These are phyloP conservation scores for Odontarrhena argentea DNA, from an alignment of 345 rosid species.

Conservation along the genomic window DNA sequence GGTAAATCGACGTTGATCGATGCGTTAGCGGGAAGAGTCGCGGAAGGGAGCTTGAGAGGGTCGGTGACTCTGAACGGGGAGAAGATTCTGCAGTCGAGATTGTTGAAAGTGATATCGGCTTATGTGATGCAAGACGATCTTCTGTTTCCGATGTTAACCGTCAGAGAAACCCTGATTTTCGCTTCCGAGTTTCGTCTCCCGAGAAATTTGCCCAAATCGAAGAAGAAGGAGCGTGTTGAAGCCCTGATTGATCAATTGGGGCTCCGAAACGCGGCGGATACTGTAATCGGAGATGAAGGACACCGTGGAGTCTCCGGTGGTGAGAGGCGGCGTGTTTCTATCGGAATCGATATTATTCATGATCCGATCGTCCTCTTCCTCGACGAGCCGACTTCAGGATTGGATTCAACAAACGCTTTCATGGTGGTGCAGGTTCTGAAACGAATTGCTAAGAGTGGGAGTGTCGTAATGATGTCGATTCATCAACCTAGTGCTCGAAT, in stretches of 20 bases:
- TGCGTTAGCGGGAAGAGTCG: slow-evolving; percentile 77
- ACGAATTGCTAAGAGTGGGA: slow-evolving; percentile 83
- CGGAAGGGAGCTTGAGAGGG: slow-evolving; percentile 65
- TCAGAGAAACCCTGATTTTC: slow-evolving; percentile 87
- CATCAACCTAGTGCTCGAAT: slow-evolving; percentile 89
- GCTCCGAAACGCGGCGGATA: slow-evolving; percentile 75
- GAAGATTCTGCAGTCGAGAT: slow-evolving; percentile 54
- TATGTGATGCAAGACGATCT: slow-evolving; percentile 98
- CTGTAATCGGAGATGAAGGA: slow-evolving; percentile 91
- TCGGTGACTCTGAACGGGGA: slow-evolving; percentile 69
- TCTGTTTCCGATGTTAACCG: slow-evolving; percentile 85
- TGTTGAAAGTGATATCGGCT: slow-evolving; percentile 81
- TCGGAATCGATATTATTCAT: slow-evolving; percentile 84
- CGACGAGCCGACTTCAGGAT: slow-evolving; percentile 92
- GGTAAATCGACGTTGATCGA: slow-evolving; percentile 90
- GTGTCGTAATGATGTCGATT: slow-evolving; percentile 81
- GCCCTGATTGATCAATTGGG: slow-evolving; percentile 86
- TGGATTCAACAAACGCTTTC: slow-evolving; percentile 90
- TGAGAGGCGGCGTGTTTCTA: slow-evolving; percentile 87
- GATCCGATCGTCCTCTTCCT: slow-evolving; percentile 84
- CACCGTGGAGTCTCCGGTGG: slow-evolving; percentile 97
- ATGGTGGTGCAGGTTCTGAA: slow-evolving; percentile 91
- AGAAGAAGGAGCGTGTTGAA: slow-evolving; percentile 76
- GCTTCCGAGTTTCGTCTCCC: slow-evolving; percentile 90
- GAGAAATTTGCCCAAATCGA: slow-evolving; percentile 63